These are phyloP conservation scores for Liquidambar formosana DNA, from an alignment of 164 flowering plant species.

Conservation along the genomic window DNA sequence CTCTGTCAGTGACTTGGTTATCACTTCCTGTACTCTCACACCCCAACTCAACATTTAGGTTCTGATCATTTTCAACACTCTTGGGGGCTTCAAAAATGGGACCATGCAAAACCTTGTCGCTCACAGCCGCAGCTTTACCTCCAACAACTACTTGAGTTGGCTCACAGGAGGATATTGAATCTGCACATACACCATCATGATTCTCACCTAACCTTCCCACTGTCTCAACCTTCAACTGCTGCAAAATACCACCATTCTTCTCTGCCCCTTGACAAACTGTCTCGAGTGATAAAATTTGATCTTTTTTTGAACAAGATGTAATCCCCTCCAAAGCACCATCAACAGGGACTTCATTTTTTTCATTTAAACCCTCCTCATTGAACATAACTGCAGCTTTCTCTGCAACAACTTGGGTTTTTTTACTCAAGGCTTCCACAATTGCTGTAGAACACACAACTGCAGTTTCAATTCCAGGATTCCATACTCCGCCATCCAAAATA, in stretches of 20 bases:
- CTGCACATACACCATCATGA: too few species aligned
- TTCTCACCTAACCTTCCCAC: not conserved
- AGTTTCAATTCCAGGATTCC: constrained; percentile 9
- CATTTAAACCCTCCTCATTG: constrained; percentile 7
- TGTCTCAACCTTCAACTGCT: constrained; percentile 6
- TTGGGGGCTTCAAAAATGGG: not conserved
- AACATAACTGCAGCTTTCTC: not conserved
- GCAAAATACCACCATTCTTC: not conserved
- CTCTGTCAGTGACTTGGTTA: too few species aligned
- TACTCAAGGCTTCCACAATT: not conserved
- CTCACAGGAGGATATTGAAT: too few species aligned
- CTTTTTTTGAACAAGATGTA: not conserved
- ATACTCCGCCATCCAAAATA: constrained; percentile 7
- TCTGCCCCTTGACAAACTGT: not conserved
- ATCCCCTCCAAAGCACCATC: not conserved
- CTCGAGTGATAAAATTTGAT: not conserved
- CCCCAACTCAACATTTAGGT: not conserved
- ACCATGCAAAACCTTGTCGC: not conserved
- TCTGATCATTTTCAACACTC: not conserved
- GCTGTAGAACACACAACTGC: not conserved
- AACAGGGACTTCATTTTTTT: constrained; percentile 4
- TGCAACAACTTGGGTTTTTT: constrained; percentile 1
- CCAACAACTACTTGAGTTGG: constrained; percentile 13
- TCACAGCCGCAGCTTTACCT: not conserved
- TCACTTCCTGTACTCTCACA: too few species aligned